These are phyloP conservation scores for Debaryomyces singareniensis DNA, from an alignment of 1,139 yeast genomes.

Conservation along the genomic window DNA sequence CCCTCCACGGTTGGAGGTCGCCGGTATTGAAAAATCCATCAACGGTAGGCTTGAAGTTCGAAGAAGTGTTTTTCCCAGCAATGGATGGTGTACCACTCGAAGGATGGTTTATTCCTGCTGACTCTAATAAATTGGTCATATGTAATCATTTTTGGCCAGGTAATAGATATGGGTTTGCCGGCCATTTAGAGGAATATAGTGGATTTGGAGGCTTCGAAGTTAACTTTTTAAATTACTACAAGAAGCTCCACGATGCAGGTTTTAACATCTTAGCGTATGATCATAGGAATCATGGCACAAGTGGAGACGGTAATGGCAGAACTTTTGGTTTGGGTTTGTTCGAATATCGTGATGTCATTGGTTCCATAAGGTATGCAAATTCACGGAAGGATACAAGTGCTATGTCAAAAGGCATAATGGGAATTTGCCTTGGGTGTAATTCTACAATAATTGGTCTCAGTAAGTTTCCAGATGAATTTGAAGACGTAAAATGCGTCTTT, in stretches of 20 bases:
- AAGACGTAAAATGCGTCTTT: conserved; percentile 2
- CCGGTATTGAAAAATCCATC: conserved; percentile 4
- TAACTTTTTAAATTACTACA: conserved; percentile 4
- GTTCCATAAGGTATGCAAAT: conserved; percentile 4
- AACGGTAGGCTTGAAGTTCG: conserved; percentile 4
- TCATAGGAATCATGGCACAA: conserved; percentile 2
- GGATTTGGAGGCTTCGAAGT: conserved; percentile 6
- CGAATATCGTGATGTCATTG: conserved; percentile 6
- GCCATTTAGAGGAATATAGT: conserved; percentile 2
- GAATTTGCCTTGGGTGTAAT: conserved; percentile 5
- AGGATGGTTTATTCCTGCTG: conserved; percentile 6
- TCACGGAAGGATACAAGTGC: conserved; percentile 5
- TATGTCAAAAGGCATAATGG: conserved; percentile 4
- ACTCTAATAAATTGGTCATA: conserved; percentile 3
- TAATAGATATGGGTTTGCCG: conserved; percentile 5
- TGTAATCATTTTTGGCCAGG: conserved; percentile 6
- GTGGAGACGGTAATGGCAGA: conserved; percentile 4
- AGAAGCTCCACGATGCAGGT: conserved; percentile 5
- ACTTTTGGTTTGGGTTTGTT: conserved; percentile 4
- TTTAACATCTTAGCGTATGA: conserved; percentile 5
- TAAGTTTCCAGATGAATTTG: conserved; percentile 5
- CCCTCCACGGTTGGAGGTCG: conserved; percentile 4
- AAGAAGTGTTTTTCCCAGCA: conserved; percentile 4
- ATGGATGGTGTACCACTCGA: conserved; percentile 4
- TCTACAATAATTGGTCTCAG: conserved; percentile 3